Evolutionary conservation across 805 yeast genomes (phyloP), one percentile per base, ranked within the genome.

Genomic region (Pichia ethanolica): DNA sequence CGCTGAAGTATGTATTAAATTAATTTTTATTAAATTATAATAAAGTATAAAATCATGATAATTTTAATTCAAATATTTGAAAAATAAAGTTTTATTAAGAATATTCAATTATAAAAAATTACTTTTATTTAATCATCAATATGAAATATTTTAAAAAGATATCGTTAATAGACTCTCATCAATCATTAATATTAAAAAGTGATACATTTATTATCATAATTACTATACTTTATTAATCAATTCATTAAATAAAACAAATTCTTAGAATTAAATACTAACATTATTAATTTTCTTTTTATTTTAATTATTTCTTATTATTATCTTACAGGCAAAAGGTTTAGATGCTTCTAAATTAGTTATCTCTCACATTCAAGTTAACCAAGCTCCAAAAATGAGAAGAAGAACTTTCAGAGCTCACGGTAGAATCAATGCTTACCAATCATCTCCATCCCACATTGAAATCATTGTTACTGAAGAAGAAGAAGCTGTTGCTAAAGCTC

Each of bases 321-420:
- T 53, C 42, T 47, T 52, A 60, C 63, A 71, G 76, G 82, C 96
- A 67, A 93, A 93, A 83, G 99, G 99, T 70, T 89, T 93, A 77
- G 97, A 93, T 74, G 82, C 86, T 67, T 81, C 95, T 67, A 88
- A 86, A 74, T 86, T 93, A 73, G 86, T 85, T 78, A 82, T 93
- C 71, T 84, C 95, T 65, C 98, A 93, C 87, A 91, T 93, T 73
- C 99, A 93, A 83, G 99, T 91, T 71, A 93, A 93, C 95, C 96
- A 89, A 76, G 99, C 99, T 70, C 99, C 99, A 79, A 89, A 89
- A 81, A 95, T 89, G 81, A 93, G 98, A 84, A 91, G 99, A 83
- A 89, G 99, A 82, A 93, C 99, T 71, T 93, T 81, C 96, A 90
- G 99, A 86, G 99, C 99, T 69, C 98, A 91, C 86, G 99, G 99